A percentile compares a stretch with the other conserved stretches of the same genome.
Evolutionary conservation across 257 asterid species (phyloP).

Genomic region (Lantana camara): DNA sequence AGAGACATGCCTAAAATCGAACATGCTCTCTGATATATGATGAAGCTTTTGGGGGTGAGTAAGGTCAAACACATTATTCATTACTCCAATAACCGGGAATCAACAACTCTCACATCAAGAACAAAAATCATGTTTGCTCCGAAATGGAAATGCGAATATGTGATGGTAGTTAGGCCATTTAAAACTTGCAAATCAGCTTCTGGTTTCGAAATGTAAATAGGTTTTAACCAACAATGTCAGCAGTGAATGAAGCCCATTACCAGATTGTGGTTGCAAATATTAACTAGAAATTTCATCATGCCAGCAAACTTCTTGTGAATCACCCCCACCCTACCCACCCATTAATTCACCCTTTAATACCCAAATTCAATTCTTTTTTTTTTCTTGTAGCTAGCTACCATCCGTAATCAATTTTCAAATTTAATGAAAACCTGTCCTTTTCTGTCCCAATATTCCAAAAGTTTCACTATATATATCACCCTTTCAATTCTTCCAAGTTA

Average conservation of each 20-base stretch:
- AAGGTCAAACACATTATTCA: too few species aligned
- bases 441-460: not conserved
- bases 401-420: conserved; percentile 27
- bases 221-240: conserved; percentile 42
- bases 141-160: too few species aligned
- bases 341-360: conserved; percentile 34
- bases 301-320: conserved; percentile 50
- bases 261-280: conserved; percentile 41
- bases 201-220: conserved; percentile 24
- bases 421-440: conserved; percentile 33
- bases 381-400: not conserved
- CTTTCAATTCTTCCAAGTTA: not conserved
- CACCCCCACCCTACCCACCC: conserved; percentile 17
- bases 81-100: too few species aligned
- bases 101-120: too few species aligned
- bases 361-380: conserved; percentile 22
- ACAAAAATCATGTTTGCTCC: too few species aligned
- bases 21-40: too few species aligned
- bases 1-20: too few species aligned
- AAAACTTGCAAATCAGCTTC: too few species aligned
- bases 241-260: conserved; percentile 39
- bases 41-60: too few species aligned
- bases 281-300: conserved; percentile 29
- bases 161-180: conserved; percentile 43
- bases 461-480: conserved; percentile 35